A percentile compares a stretch with the other conserved stretches of the same genome.
phyloP scores from a whole-genome alignment of 805 yeast species.

The Saccharomycopsis sp. region DNA sequence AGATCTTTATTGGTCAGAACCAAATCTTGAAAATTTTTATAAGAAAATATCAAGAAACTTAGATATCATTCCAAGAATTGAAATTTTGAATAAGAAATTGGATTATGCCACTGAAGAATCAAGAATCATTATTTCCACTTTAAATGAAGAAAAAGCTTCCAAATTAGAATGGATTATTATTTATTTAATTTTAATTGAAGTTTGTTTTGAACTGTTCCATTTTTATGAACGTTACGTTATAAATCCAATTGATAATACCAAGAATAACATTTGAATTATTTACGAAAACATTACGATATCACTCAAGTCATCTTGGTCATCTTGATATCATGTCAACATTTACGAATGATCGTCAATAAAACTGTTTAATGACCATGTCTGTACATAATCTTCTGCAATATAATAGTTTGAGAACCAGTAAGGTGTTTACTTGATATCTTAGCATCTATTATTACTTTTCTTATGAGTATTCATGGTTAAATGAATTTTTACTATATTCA shows the following conservation, averaged over 20 bases:
- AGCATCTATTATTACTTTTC: too few species aligned
- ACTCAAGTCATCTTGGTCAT: too few species aligned
- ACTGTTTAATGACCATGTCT: too few species aligned
- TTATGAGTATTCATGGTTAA: too few species aligned
- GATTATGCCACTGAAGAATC: slow-evolving; percentile 90
- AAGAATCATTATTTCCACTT: slow-evolving; percentile 59
- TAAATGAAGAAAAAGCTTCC: slow-evolving; percentile 67
- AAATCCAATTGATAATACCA: not conserved
- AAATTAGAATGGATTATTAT: slow-evolving; percentile 86
- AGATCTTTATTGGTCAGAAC: slow-evolving; percentile 89
- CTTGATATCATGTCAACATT: too few species aligned
- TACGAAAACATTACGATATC: too few species aligned
- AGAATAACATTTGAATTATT: too few species aligned
- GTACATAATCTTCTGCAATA: too few species aligned
- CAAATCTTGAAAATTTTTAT: slow-evolving; percentile 69
- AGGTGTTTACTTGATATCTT: too few species aligned
- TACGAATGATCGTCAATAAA: too few species aligned
- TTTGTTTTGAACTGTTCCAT: slow-evolving; percentile 68
- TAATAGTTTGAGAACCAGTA: too few species aligned
- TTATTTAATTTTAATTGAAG: slow-evolving; percentile 73
- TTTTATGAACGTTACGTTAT: slow-evolving; percentile 42
- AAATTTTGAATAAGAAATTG: slow-evolving; percentile 70
- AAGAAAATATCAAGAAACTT: slow-evolving; percentile 57
- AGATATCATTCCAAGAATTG: slow-evolving; percentile 69
- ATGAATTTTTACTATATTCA: too few species aligned